phyloP scores from a whole-genome alignment of 768 basidiomycete genomes.

The Russula emetica region DNA sequence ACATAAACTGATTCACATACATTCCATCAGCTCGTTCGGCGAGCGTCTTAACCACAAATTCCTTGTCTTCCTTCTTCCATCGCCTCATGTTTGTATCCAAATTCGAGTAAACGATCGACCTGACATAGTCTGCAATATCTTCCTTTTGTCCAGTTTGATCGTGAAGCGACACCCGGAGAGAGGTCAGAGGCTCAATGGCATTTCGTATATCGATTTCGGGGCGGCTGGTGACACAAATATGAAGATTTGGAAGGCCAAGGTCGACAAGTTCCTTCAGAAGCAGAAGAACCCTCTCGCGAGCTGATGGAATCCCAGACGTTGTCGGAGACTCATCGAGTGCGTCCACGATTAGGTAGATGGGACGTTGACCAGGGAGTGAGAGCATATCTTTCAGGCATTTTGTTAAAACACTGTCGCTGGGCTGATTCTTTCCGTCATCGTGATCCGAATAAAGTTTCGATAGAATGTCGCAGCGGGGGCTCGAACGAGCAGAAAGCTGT shows the following conservation, averaged over 20 bases:
- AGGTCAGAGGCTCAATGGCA: background rate
- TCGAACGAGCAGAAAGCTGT: background rate
- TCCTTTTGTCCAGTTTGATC: background rate
- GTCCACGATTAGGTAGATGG: background rate
- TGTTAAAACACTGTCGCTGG: background rate
- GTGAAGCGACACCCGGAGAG: background rate
- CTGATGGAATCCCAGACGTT: background rate
- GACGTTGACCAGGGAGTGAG: background rate
- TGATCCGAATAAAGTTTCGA: background rate
- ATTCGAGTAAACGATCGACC: too few relatives aligned
- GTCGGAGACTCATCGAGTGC: background rate
- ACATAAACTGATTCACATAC: too few relatives aligned
- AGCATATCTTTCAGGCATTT: background rate
- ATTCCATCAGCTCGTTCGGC: too few relatives aligned
- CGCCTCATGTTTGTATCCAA: too few relatives aligned
- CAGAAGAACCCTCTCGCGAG: background rate
- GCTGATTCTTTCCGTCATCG: background rate
- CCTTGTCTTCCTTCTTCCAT: too few relatives aligned
- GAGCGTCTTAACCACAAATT: too few relatives aligned
- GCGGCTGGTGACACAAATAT: background rate
- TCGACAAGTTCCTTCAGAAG: background rate
- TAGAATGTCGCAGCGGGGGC: background rate
- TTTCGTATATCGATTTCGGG: background rate
- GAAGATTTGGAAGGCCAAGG: background rate
- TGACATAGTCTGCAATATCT: too few relatives aligned